Conservation (phyloP, 2,329 filamentous ascomycete genomes). For the Grosmannia clavigera region DNA sequence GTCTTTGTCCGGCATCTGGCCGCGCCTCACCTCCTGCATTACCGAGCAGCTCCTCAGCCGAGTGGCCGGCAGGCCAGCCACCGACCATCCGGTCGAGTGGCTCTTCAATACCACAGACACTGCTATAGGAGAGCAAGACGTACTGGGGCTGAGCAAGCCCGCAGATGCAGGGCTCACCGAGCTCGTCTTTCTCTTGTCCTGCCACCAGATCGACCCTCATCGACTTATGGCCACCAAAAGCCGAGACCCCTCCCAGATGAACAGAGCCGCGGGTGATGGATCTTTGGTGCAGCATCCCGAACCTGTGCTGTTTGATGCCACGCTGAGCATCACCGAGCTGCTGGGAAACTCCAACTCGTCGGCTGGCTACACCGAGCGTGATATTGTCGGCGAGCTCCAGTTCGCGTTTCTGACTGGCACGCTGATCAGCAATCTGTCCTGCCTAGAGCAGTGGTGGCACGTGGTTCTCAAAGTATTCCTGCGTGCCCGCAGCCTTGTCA, state of each 20-base stretch:
- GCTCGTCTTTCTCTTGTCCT: slow-evolving; percentile 35
- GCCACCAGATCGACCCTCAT: slow-evolving; percentile 29
- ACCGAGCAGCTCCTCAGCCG: slow-evolving; percentile 30
- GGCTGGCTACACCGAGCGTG: slow-evolving; percentile 20
- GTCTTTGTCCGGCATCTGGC: slow-evolving; percentile 30
- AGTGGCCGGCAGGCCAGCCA: slow-evolving; percentile 28
- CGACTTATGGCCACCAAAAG: slow-evolving; percentile 14
- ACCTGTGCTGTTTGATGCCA: slow-evolving; percentile 11
- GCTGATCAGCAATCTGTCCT: slow-evolving; percentile 44
- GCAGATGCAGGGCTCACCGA: slow-evolving; percentile 17
- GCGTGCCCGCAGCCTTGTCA: slow-evolving; percentile 33
- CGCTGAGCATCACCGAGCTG: slow-evolving; percentile 14
- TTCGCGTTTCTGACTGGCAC: slow-evolving; percentile 46
- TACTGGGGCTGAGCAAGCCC: slow-evolving; percentile 23
- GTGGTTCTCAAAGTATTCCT: slow-evolving; percentile 39
- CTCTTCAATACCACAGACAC: slow-evolving; percentile 41
- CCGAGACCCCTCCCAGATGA: neutral
- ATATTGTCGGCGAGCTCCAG: slow-evolving; percentile 47
- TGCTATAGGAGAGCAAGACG: slow-evolving; percentile 28
- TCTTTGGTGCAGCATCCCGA: slow-evolving; percentile 7
- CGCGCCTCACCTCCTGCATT: slow-evolving; percentile 36
- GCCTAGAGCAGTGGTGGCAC: slow-evolving; percentile 51
- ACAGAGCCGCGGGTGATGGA: neutral
- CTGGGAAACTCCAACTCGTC: slow-evolving; percentile 12
- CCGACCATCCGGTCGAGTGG: slow-evolving; percentile 26